Evolutionary conservation across 2,329 filamentous ascomycete species (phyloP).

Genomic region (Aspergillus sclerotialis): DNA sequence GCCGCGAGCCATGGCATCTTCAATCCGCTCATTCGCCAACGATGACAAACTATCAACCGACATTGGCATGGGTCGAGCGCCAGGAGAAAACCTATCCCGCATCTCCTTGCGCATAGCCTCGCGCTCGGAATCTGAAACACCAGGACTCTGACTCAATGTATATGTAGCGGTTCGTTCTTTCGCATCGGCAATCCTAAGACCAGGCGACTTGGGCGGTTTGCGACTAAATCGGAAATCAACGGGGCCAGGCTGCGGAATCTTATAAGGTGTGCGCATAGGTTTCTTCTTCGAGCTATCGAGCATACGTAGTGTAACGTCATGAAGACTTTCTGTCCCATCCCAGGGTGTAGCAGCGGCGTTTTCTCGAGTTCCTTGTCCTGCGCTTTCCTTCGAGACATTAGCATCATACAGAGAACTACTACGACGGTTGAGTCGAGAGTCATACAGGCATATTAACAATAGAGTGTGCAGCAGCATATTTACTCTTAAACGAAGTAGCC

Average conservation of each 20-base stretch:
- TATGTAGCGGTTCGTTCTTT: constrained; percentile 54
- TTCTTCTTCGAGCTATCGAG: constrained; percentile 53
- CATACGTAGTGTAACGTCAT: constrained; percentile 79
- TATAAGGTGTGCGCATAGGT: constrained; percentile 41
- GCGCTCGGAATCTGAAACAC: constrained; percentile 63
- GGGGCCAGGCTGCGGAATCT: constrained; percentile 33
- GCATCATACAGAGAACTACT: background rate
- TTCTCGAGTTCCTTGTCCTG: constrained; percentile 61
- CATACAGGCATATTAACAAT: constrained; percentile 46
- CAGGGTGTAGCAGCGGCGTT: constrained; percentile 64
- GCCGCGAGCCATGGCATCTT: constrained; percentile 85
- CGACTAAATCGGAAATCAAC: constrained; percentile 40
- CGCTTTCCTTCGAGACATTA: constrained; percentile 39
- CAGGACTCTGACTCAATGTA: constrained; percentile 45
- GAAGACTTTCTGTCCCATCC: constrained; percentile 67
- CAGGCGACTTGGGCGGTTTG: constrained; percentile 38
- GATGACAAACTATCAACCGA: constrained; percentile 71
- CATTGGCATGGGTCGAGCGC: constrained; percentile 65
- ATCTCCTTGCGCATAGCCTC: constrained; percentile 66
- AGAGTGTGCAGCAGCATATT: constrained; percentile 49
- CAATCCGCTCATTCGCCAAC: constrained; percentile 84
- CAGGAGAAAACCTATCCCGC: constrained; percentile 71
- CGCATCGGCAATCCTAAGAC: constrained; percentile 50
- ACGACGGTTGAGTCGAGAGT: background rate
- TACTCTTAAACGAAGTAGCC: constrained; percentile 46